These are phyloP conservation scores for Aureoboletus auriporus DNA, from an alignment of 768 basidiomycete genomes.

Conservation along the genomic window DNA sequence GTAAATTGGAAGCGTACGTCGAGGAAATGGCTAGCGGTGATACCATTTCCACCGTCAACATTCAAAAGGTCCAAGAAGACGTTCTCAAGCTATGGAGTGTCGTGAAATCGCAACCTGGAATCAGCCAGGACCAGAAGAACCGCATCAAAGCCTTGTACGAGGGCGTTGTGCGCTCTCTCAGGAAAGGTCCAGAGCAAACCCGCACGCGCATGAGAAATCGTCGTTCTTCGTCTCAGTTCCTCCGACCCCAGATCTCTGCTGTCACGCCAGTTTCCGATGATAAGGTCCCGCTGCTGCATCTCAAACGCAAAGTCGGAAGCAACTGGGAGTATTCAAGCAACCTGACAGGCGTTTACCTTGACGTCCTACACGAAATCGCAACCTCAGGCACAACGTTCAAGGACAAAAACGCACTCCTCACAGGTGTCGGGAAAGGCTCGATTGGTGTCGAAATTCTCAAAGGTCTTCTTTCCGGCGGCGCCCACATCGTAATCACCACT, in stretches of 20 bases:
- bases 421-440: constrained; percentile 96
- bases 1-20: constrained; percentile 96
- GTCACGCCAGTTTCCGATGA: constrained; percentile 72
- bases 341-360: constrained; percentile 91
- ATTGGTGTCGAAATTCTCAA: constrained; percentile 98
- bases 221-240: constrained; percentile 94
- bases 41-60: constrained; percentile 81
- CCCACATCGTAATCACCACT: constrained; percentile 95
- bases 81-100: constrained; percentile 96
- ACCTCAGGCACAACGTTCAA: constrained; percentile 98
- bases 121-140: constrained; percentile 95
- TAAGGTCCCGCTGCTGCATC: constrained; percentile 89
- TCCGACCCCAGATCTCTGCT: constrained; percentile 81
- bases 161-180: constrained; percentile 90
- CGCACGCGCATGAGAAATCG: constrained; percentile 62
- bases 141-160: constrained; percentile 94
- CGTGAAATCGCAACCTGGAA: constrained; percentile 95
- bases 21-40: constrained; percentile 98
- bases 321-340: constrained; percentile 98
- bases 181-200: constrained; percentile 67
- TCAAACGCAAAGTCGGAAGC: constrained; percentile 94
- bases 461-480: constrained; percentile 93
- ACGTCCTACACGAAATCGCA: constrained; percentile 96
- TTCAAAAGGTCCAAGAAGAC: constrained; percentile 97
- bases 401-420: constrained; percentile 97